Evolutionary conservation across 768 basidiomycete genomes (phyloP).

Genomic region (Naganishia vaughanmartiniae): DNA sequence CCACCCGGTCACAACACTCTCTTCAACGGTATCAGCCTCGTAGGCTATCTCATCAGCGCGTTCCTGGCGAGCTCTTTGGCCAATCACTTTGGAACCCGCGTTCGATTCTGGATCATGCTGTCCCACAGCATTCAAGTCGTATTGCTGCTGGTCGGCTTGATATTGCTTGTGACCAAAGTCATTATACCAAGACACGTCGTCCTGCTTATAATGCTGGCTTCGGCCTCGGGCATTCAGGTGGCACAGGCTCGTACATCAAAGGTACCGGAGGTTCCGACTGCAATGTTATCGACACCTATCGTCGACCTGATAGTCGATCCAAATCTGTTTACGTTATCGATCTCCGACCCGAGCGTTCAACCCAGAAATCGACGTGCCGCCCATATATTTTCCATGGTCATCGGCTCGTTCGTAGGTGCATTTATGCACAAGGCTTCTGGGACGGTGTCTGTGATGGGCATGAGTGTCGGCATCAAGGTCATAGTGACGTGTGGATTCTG

Average conservation of each 20-base stretch:
- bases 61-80: not conserved
- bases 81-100: slow-evolving; percentile 1
- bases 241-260: not conserved
- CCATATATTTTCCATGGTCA: not conserved
- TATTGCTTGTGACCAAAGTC: not conserved
- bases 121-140: not conserved
- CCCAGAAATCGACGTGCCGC: slow-evolving; percentile 1
- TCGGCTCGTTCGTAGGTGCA: slow-evolving; percentile 6
- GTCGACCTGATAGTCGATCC: slow-evolving; percentile 19
- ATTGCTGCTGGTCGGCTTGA: not conserved
- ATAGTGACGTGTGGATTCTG: slow-evolving; percentile 2
- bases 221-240: slow-evolving; percentile 12
- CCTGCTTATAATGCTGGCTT: not conserved
- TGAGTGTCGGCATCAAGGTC: not conserved
- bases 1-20: slow-evolving; percentile 1
- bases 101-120: not conserved
- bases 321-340: not conserved
- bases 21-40: slow-evolving; percentile 7
- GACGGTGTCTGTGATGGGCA: not conserved
- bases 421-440: not conserved
- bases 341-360: slow-evolving; percentile 1
- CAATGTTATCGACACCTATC: slow-evolving; percentile 6
- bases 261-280: slow-evolving; percentile 7
- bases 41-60: slow-evolving; percentile 11
- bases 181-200: not conserved